Evolutionary conservation across 768 basidiomycete species (phyloP).

Genomic region (Phaeotremella skinneri): DNA sequence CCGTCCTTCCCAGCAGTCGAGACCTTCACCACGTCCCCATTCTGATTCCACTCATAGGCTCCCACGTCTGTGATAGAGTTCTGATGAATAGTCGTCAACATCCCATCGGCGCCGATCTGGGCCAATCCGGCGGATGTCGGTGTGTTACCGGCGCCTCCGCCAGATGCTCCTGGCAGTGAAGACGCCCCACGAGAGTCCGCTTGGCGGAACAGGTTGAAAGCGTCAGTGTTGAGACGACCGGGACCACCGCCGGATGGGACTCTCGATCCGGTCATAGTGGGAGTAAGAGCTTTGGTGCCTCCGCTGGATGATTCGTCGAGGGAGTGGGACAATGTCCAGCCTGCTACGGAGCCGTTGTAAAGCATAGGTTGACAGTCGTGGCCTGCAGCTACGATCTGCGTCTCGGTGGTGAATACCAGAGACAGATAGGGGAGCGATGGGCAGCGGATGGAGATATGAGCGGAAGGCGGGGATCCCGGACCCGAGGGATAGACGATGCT

Average conservation of each 20-base stretch:
- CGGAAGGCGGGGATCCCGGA: conserved; percentile 55
- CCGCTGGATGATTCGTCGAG: conserved; percentile 70
- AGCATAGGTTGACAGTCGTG: conserved; percentile 96
- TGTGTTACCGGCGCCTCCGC: conserved; percentile 22
- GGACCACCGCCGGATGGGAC: conserved; percentile 37
- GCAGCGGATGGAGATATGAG: conserved; percentile 69
- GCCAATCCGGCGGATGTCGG: conserved; percentile 44
- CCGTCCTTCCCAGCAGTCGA: conserved; percentile 95
- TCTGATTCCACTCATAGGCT: conserved; percentile 63
- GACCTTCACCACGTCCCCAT: conserved; percentile 66
- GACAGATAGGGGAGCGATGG: conserved; percentile 78
- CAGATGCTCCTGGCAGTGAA: conserved; percentile 44
- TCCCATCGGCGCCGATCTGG: conserved; percentile 60
- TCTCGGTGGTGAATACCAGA: conserved; percentile 80
- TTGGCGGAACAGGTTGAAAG: conserved; percentile 88
- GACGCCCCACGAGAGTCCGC: conserved; percentile 74
- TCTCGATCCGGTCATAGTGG: conserved; percentile 53
- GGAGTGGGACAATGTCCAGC: conserved; percentile 77
- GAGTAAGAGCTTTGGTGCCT: conserved; percentile 57
- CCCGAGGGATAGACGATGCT: conserved; percentile 83
- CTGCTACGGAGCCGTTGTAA: conserved; percentile 68
- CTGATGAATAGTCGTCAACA: conserved; percentile 87
- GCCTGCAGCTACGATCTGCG: conserved; percentile 81
- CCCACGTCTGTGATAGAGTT: conserved; percentile 95
- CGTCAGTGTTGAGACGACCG: conserved; percentile 84